These are phyloP conservation scores for Citrullus amarus DNA, from an alignment of 306 rosid genomes.

Conservation along the genomic window DNA sequence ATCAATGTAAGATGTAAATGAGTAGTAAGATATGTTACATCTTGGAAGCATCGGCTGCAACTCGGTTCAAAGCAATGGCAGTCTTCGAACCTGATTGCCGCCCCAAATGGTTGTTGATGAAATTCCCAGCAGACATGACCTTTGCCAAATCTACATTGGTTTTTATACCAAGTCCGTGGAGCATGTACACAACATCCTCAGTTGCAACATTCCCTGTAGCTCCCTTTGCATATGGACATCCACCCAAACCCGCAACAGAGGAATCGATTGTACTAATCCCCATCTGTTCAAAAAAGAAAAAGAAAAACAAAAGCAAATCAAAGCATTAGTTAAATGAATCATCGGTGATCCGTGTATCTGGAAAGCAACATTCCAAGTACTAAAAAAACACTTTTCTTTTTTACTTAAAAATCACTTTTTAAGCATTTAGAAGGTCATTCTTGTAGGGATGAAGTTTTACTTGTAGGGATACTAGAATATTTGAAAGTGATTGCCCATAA, in stretches of 20 bases:
- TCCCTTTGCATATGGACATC: constrained; percentile 69
- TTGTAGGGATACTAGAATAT: constrained; percentile 74
- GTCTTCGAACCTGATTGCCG: constrained; percentile 66
- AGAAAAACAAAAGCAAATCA: not conserved
- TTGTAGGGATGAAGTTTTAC: too few species aligned
- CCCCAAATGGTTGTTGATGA: constrained; percentile 61
- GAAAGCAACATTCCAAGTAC: not conserved
- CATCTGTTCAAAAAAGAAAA: constrained; percentile 32
- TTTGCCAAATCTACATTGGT: constrained; percentile 63
- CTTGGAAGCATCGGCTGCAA: constrained; percentile 43
- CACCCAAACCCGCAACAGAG: constrained; percentile 53
- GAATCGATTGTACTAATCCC: constrained; percentile 51
- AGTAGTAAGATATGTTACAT: constrained; percentile 20
- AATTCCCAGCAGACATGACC: constrained; percentile 71
- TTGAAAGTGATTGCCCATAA: constrained; percentile 77
- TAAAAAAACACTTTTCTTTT: too few species aligned
- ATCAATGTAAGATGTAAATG: not conserved
- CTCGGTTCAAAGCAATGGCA: constrained; percentile 50
- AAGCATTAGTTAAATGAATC: not conserved
- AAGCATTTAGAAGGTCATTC: not conserved
- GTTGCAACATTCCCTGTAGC: constrained; percentile 74
- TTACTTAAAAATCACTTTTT: too few species aligned
- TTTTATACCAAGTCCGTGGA: constrained; percentile 63
- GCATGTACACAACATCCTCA: constrained; percentile 94
- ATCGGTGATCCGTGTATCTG: not conserved